phyloP scores from a whole-genome alignment of 192 early-diverging fungal genomes.

The Gigaspora rosea region DNA sequence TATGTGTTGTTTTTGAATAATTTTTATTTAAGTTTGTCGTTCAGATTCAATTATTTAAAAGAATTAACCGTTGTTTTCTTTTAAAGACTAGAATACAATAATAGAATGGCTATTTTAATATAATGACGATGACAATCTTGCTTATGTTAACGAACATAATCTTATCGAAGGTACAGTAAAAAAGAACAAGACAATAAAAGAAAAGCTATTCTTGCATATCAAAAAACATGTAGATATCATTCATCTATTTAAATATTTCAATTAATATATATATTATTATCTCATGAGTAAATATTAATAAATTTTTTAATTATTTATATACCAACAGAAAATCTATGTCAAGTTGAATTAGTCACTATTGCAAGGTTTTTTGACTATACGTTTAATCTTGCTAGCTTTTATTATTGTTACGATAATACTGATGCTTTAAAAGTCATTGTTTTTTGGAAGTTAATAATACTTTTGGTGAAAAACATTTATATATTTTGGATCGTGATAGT shows the following conservation, averaged over 20 bases:
- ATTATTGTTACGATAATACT: no score
- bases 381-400: no score
- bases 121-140: constrained; percentile 32
- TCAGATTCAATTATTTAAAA: neutral
- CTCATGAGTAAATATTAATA: neutral
- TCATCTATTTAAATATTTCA: neutral
- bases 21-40: no score
- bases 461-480: no score
- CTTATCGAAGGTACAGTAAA: neutral
- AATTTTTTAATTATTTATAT: constrained; percentile 7
- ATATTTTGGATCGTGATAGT: no score
- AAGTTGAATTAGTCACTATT: constrained; percentile 46
- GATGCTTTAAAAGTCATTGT: no score
- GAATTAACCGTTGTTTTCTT: neutral
- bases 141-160: neutral
- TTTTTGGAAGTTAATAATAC: no score
- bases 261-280: no score
- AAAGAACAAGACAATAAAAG: constrained; percentile 23
- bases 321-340: constrained; percentile 3
- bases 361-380: constrained; percentile 43
- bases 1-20: constrained; percentile 4
- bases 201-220: constrained; percentile 32
- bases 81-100: constrained; percentile 11
- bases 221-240: constrained; percentile 24
- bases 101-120: constrained; percentile 10